phyloP scores from a whole-genome alignment of 1,284 basidiomycete species.

The Microbotryum saponariae region DNA sequence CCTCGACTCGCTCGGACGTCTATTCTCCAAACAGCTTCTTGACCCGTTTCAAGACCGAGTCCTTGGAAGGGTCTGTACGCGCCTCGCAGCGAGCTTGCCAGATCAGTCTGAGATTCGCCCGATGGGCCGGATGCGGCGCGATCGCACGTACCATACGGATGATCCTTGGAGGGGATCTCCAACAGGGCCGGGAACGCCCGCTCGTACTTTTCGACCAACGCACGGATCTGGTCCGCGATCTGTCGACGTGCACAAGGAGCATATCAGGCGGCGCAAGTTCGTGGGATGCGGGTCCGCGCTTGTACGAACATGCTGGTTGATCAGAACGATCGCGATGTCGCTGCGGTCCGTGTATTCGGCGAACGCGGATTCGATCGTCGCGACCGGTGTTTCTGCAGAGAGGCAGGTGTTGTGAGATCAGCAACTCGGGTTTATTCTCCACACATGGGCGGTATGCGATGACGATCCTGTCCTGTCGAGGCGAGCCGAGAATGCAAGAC shows the following conservation, averaged over 20 bases:
- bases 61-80: conserved; percentile 80
- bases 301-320: conserved; percentile 82
- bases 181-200: conserved; percentile 93
- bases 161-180: conserved; percentile 88
- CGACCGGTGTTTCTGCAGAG: conserved; percentile 70
- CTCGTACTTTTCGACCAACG: conserved; percentile 87
- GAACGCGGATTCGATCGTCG: conserved; percentile 79
- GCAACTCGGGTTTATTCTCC: too few relatives aligned
- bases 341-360: conserved; percentile 84
- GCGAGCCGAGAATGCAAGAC: too few relatives aligned
- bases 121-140: too few relatives aligned
- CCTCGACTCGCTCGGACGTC: conserved; percentile 28
- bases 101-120: background rate
- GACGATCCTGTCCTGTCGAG: too few relatives aligned
- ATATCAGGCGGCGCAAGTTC: background rate
- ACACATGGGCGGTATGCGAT: too few relatives aligned
- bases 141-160: conserved; percentile 42
- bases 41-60: conserved; percentile 92
- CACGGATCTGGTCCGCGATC: conserved; percentile 94
- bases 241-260: conserved; percentile 39
- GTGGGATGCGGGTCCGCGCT: background rate
- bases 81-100: conserved; percentile 37
- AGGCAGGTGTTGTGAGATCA: too few relatives aligned
- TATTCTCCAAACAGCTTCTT: conserved; percentile 91
- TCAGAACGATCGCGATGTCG: conserved; percentile 88